Base-by-base conservation (phyloP, 1,284 basidiomycete species). In the Marasmius tenuissimus region DNA sequence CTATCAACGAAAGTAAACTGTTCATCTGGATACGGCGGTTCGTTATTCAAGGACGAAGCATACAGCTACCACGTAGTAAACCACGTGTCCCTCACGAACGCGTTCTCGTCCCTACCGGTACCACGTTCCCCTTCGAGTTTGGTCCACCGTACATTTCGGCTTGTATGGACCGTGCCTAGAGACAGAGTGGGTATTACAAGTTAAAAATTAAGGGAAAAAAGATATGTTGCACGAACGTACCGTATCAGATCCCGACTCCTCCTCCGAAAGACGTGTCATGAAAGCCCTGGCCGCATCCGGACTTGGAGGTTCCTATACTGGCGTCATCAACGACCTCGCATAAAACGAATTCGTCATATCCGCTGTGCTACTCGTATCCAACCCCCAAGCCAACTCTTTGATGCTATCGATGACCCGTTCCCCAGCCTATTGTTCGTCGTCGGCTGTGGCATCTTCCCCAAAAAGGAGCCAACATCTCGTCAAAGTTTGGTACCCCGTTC, bases 51-150 rank as follows among this genome's bases (percentile, higher is more conserved):
- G 4, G 68, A 68, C 3, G 69, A 71, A 0, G 72, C 68, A 51
- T 73, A 71, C 37, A 73, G 61, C 55, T 73, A 71, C 45, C 69
- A 65, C 10, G 68, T 71, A 63, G 70, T 70, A 51, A 69, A 45
- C 3, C 65, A 62, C 57, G 65, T 61, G 3, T 70, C 65, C 27
- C 67, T 62, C 12, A 57, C 68, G 47, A 71, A 80, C 67, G 58
- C 70, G 58, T 58, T 77, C 63, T 10, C 61, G 37, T 67, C 27
- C 27, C 62, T 33, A 57, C 42, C 11, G 65, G 49, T 27, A 71
- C 66, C 1, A 60, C 20, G 49, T 66, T 68, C 47, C 71, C 70
- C 40, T 67, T 66, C 22, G 68, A 70, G 61, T 70, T 70, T 4
- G 64, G 47, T 2, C 71, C 71, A 27, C 71, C 71, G 52, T 67